These are phyloP conservation scores for Sporothrix sp. DNA, from an alignment of 2,329 filamentous ascomycete genomes.

Conservation along the genomic window DNA sequence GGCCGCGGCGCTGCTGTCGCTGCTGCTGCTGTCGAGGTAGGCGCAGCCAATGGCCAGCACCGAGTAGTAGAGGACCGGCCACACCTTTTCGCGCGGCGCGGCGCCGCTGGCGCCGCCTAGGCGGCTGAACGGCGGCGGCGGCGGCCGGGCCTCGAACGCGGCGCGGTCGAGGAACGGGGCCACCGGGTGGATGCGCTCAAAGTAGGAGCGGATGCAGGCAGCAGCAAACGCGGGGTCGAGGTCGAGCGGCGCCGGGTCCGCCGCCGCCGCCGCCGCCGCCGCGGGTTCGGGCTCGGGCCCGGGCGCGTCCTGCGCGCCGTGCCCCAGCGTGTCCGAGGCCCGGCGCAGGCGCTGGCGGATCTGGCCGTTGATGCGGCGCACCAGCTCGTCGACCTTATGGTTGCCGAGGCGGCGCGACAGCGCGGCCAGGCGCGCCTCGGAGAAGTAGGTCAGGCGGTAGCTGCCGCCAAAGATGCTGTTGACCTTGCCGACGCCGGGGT, in stretches of 20 bases:
- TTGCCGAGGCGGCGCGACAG: slow-evolving; percentile 23
- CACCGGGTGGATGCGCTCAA: slow-evolving; percentile 29
- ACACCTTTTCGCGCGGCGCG: slow-evolving; percentile 23
- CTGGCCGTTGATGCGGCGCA: slow-evolving; percentile 21
- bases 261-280: too few species aligned
- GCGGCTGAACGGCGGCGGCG: too few species aligned
- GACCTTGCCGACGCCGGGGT: slow-evolving; percentile 20
- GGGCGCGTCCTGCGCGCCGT: too few species aligned
- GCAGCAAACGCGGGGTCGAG: slow-evolving; percentile 8
- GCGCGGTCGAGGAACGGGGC: slow-evolving; percentile 32
- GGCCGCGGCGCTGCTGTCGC: slow-evolving; percentile 17
- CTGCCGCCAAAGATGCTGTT: slow-evolving; percentile 23
- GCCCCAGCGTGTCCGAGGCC: background rate
- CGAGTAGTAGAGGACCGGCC: slow-evolving; percentile 30
- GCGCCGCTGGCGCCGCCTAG: slow-evolving; percentile 18
- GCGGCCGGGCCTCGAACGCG: slow-evolving; percentile 27
- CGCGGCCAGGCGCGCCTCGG: slow-evolving; percentile 24
- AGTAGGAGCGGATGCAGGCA: slow-evolving; percentile 25
- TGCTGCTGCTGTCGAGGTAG: slow-evolving; percentile 15
- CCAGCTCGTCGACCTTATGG: slow-evolving; percentile 23
- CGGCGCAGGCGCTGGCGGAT: slow-evolving; percentile 17
- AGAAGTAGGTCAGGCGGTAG: slow-evolving; percentile 24
- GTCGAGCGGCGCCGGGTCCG: too few species aligned
- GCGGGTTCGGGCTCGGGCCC: too few species aligned
- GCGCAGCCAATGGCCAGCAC: slow-evolving; percentile 31